phyloP scores from a whole-genome alignment of 208 protist species.

The Vickermania ingenoplastis region DNA sequence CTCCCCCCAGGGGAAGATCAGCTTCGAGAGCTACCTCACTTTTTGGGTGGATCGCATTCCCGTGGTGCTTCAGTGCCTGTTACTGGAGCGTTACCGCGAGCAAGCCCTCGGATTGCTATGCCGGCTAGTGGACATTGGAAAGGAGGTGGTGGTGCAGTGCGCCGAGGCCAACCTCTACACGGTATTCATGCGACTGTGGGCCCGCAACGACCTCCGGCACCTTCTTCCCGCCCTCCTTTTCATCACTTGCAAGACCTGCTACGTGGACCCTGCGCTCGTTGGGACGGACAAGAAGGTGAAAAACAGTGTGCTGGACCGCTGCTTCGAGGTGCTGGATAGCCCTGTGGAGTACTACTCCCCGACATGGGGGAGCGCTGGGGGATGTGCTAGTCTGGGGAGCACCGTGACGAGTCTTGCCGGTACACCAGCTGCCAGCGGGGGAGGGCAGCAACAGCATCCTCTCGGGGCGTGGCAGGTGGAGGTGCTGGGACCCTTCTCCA shows the following conservation, averaged over 20 bases:
- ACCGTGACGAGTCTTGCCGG: constrained; percentile 1
- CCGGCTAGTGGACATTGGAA: constrained; percentile 70
- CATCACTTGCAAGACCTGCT: constrained; percentile 77
- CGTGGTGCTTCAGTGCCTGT: constrained; percentile 65
- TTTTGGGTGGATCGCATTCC: constrained; percentile 36
- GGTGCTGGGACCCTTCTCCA: constrained; percentile 48
- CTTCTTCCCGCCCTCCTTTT: constrained; percentile 77
- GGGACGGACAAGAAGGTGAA: constrained; percentile 21
- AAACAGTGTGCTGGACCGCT: constrained; percentile 4
- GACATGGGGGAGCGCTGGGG: background rate
- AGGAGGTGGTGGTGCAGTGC: constrained; percentile 58
- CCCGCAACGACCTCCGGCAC: constrained; percentile 49
- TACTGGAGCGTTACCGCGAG: constrained; percentile 66
- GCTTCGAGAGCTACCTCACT: background rate
- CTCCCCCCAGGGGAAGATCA: background rate
- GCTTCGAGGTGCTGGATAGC: constrained; percentile 44
- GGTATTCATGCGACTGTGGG: constrained; percentile 73
- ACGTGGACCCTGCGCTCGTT: constrained; percentile 67
- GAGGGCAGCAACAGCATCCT: no score
- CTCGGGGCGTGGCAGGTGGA: constrained; percentile 62
- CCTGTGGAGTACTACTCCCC: constrained; percentile 27
- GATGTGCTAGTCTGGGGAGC: background rate
- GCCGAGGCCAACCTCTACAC: constrained; percentile 74
- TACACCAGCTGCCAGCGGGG: background rate
- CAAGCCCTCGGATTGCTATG: constrained; percentile 64